Evolutionary conservation across 2,329 filamentous ascomycete genomes (phyloP).

Genomic region (Aureobasidium subglaciale): DNA sequence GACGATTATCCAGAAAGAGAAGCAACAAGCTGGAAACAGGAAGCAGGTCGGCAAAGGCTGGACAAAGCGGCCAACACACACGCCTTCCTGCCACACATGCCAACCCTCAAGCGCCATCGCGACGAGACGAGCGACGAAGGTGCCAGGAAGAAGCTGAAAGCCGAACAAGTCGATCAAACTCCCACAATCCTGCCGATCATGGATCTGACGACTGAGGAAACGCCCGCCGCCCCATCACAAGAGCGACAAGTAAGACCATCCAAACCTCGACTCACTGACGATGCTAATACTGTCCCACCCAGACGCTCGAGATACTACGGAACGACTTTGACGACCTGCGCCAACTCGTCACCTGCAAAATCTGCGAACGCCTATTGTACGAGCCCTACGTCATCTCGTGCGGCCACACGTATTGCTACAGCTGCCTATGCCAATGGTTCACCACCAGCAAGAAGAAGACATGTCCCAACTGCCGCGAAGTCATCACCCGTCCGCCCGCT

Average conservation of each 20-base stretch:
- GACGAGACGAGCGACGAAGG: conserved; percentile 6
- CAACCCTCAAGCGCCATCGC: conserved; percentile 11
- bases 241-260: background rate
- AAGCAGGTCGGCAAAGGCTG: background rate
- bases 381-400: conserved; percentile 63
- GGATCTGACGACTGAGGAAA: background rate
- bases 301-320: conserved; percentile 19
- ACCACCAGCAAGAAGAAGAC: conserved; percentile 56
- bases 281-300: background rate
- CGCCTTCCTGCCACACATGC: conserved; percentile 15
- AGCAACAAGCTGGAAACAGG: background rate
- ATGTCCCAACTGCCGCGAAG: conserved; percentile 60
- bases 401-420: conserved; percentile 67
- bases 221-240: background rate
- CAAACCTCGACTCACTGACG: no score
- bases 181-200: background rate
- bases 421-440: conserved; percentile 42
- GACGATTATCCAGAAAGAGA: background rate
- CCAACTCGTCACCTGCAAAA: conserved; percentile 56
- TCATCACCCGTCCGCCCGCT: conserved; percentile 52
- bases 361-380: conserved; percentile 61
- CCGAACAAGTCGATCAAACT: background rate
- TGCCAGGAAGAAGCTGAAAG: conserved; percentile 6
- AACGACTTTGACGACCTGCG: conserved; percentile 56
- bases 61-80: background rate